Evolutionary conservation across 495 filamentous ascomycete species (phyloP), one percentile per base, ranked within the genome.

Genomic region (Penicillium nucicola): DNA sequence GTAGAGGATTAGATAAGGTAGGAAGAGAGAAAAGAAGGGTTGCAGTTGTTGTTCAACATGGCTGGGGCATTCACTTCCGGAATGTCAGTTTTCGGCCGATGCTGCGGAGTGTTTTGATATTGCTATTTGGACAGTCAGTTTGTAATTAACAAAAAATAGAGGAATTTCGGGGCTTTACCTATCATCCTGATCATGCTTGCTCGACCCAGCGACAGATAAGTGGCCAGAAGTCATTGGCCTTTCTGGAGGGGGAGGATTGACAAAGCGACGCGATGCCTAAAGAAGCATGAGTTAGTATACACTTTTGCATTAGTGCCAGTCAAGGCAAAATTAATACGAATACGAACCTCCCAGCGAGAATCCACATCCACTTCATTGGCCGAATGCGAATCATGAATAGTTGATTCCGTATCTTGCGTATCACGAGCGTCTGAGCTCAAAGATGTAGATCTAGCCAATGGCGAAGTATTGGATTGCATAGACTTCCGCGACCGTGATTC

Each of bases 301-400:
- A 12, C 12, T 14, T 5, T 19, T 35, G 4, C 1, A 8, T 9
- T 9, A 18, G 17, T 22, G 13, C 22, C 5, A 33, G 22, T 4
- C 22, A n/a, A 25, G 12, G 18, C 14, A 18, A 1, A 14, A 33
- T 19, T 18, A 40, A 28, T n/a, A 62, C 65, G 23, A 51, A 28
- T n/a, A 62, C 65, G 23, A 51, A 68, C 67, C 64, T 72, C 69
- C 69, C 67, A 70, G n/a, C 68, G 68, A 58, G 70, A 67, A 56
- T 73, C 68, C 18, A 71, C 65, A 43, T 75, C 72, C 4, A 68
- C 70, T 39, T 72, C 72, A 60, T 57, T 67, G 7, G 60, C 60
- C 47, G 70, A 70, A 9, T 63, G 68, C 30, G 67, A 64, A 39
- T 72, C 70, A 10, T 56, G 49, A 1, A 66, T 43, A 2, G 62